Percentiles rank a stretch among this genome's conserved stretches.
phyloP scores from a whole-genome alignment of 495 filamentous ascomycete species.

The Talaromyces nanjingensis region DNA sequence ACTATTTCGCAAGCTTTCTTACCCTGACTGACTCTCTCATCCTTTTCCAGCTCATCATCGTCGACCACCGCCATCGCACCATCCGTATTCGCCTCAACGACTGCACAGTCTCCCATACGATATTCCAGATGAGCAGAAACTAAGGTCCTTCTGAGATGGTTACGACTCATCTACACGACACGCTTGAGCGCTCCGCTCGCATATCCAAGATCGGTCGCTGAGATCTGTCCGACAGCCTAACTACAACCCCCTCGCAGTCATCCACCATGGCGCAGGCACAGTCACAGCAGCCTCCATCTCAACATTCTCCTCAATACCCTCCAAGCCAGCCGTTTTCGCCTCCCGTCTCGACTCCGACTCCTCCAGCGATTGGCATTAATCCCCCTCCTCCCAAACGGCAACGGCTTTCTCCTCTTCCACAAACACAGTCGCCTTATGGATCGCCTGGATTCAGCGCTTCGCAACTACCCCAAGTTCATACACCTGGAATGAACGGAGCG shows the following conservation, averaged over 20 bases:
- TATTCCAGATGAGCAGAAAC: background rate
- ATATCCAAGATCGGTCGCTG: constrained; percentile 7
- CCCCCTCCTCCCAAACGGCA: constrained; percentile 58
- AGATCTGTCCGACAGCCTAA: constrained; percentile 1
- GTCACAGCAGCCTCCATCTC: constrained; percentile 46
- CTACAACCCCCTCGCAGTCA: background rate
- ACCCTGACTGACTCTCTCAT: background rate
- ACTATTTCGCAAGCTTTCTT: constrained; percentile 3
- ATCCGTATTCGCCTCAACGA: background rate
- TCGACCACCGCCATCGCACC: background rate
- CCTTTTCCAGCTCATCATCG: background rate
- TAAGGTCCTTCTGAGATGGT: constrained; percentile 33
- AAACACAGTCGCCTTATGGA: constrained; percentile 42
- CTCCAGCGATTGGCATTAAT: constrained; percentile 34
- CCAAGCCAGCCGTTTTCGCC: constrained; percentile 47
- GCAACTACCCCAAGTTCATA: constrained; percentile 29
- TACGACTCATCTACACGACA: constrained; percentile 32
- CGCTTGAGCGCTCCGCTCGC: constrained; percentile 40
- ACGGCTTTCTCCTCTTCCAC: constrained; percentile 60
- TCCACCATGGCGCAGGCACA: constrained; percentile 61
- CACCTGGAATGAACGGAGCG: constrained; percentile 25
- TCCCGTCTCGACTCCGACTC: constrained; percentile 43
- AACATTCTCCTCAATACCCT: constrained; percentile 43
- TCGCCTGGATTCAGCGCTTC: constrained; percentile 43
- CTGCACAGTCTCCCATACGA: constrained; percentile 4